A percentile compares a stretch with the other conserved stretches of the same genome.
Conservation (phyloP, 441 rosid species). For the Syzygium syzygioides region DNA sequence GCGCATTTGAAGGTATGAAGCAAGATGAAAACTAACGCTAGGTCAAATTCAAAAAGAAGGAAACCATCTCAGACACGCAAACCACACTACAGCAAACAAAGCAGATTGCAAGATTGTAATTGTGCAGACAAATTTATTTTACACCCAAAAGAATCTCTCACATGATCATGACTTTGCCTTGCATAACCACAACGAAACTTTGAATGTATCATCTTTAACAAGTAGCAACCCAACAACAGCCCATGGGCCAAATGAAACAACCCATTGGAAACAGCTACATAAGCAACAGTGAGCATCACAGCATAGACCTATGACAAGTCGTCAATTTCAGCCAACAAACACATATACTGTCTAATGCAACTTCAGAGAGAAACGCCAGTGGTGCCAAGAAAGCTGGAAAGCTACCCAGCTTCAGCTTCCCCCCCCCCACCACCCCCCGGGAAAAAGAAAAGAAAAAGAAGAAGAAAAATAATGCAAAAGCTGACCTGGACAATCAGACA, state of each 20-base stretch:
- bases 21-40: background rate
- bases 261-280: background rate
- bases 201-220: background rate
- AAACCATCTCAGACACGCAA: background rate
- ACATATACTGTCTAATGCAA: background rate
- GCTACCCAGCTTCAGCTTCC: background rate
- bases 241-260: background rate
- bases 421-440: accelerated
- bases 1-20: background rate
- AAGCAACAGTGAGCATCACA: background rate
- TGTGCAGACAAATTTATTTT: background rate
- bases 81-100: background rate
- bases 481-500: background rate
- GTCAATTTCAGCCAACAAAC: background rate
- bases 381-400: background rate
- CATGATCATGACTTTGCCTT: background rate
- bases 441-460: background rate
- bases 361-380: background rate
- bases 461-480: background rate
- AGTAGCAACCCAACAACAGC: background rate
- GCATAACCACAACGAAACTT: background rate
- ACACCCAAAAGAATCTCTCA: background rate
- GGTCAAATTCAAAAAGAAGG: background rate
- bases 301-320: background rate
- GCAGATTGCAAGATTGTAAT: background rate